These are phyloP conservation scores for Batrachochytrium dendrobatidis DNA, from an alignment of 371 early-diverging fungal species.

Conservation along the genomic window DNA sequence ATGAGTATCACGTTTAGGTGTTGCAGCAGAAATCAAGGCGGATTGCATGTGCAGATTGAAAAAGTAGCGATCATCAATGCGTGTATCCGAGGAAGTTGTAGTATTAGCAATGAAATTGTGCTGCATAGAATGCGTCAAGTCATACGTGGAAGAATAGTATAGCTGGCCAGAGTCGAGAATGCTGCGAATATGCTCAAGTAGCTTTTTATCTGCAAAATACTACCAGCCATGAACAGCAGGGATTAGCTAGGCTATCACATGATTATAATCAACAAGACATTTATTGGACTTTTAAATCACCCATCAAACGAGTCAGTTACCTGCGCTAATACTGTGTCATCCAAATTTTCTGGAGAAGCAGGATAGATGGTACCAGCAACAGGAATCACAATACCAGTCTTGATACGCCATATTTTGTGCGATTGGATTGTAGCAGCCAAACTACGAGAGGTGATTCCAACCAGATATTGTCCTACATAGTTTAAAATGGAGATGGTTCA, in stretches of 20 bases:
- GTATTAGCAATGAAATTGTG: conserved; percentile 29
- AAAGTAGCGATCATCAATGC: conserved; percentile 42
- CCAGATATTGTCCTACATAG: conserved; percentile 27
- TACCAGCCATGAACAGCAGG: conserved; percentile 9
- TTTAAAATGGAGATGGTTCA: neutral
- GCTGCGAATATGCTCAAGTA: conserved; percentile 21
- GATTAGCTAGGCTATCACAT: neutral
- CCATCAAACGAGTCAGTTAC: too few species aligned
- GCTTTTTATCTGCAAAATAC: conserved; percentile 29
- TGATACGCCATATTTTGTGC: conserved; percentile 42
- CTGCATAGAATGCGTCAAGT: conserved; percentile 46
- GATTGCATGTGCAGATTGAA: conserved; percentile 34
- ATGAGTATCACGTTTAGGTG: conserved; percentile 5
- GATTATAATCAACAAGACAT: too few species aligned
- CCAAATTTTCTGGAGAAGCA: conserved; percentile 3
- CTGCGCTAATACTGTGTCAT: conserved; percentile 21
- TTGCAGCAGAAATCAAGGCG: conserved; percentile 17
- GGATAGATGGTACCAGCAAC: conserved; percentile 14
- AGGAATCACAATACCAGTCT: conserved; percentile 25
- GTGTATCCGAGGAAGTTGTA: conserved; percentile 15
- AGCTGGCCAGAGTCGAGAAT: conserved; percentile 36
- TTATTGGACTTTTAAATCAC: too few species aligned
- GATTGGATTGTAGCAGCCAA: conserved; percentile 41
- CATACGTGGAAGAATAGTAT: conserved; percentile 43
- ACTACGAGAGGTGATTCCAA: conserved; percentile 30